Percentiles rank a stretch among this genome's conserved stretches.
Conservation (phyloP, 1,139 yeast species). For the Yamadazyma triangularis region DNA sequence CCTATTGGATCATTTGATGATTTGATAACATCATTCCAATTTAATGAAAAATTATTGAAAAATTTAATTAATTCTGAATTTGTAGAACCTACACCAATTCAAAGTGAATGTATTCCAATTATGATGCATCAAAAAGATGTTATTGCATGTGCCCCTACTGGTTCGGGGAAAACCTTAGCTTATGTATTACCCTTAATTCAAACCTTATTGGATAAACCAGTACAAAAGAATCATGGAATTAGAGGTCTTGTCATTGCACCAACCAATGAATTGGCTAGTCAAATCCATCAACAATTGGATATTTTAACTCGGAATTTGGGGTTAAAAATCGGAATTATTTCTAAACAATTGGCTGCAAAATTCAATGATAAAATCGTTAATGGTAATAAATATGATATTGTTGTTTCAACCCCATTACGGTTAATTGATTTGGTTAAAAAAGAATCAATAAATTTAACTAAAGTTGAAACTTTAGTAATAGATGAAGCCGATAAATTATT, state of each 20-base stretch:
- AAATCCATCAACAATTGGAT: constrained; percentile 69
- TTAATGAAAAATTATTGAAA: constrained; percentile 57
- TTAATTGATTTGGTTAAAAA: constrained; percentile 72
- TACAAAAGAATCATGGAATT: constrained; percentile 41
- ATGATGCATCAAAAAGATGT: constrained; percentile 63
- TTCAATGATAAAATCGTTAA: constrained; percentile 55
- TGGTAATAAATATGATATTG: constrained; percentile 66
- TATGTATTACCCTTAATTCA: constrained; percentile 81
- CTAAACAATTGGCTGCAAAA: constrained; percentile 73
- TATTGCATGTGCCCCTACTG: constrained; percentile 90
- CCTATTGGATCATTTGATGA: constrained; percentile 91
- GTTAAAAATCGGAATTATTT: constrained; percentile 59
- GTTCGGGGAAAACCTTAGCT: constrained; percentile 90
- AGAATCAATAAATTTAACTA: constrained; percentile 53
- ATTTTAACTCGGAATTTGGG: constrained; percentile 52
- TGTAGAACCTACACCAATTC: constrained; percentile 87
- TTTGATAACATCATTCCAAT: constrained; percentile 58
- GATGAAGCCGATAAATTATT: constrained; percentile 97
- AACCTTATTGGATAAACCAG: constrained; percentile 26
- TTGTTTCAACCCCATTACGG: constrained; percentile 86
- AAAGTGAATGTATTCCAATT: constrained; percentile 78
- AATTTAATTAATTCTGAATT: constrained; percentile 70
- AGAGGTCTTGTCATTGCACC: constrained; percentile 86
- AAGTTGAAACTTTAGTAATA: constrained; percentile 69
- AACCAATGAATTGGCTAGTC: constrained; percentile 79